These are phyloP conservation scores for Baorangia bicolor DNA, from an alignment of 768 basidiomycete genomes.

Conservation along the genomic window DNA sequence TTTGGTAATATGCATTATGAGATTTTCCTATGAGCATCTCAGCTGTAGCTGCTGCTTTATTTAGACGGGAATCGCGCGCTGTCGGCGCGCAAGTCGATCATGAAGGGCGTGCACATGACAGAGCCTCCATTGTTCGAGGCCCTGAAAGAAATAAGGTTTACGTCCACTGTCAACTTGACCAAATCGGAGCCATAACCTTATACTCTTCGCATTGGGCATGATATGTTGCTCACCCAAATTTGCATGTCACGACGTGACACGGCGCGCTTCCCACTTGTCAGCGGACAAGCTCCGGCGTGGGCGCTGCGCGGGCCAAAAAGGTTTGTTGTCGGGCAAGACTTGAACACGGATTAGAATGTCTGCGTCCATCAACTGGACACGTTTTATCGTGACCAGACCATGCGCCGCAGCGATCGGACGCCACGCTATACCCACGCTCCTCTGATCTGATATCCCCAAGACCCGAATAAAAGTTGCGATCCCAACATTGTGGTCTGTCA, in stretches of 20 bases:
- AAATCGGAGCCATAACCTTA: conserved; percentile 9
- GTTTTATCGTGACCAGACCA: conserved; percentile 9
- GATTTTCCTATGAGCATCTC: no score
- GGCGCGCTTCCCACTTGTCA: background rate
- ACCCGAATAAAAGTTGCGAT: background rate
- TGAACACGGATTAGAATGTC: background rate
- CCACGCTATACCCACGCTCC: background rate
- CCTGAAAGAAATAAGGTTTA: conserved; percentile 1
- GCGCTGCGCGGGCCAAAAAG: background rate
- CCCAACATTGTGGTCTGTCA: no score
- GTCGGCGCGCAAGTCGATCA: conserved; percentile 21
- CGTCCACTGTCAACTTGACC: background rate
- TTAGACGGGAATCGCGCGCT: background rate
- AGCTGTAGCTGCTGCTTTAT: background rate
- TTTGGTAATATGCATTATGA: no score
- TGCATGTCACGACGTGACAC: background rate
- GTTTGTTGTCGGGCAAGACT: background rate
- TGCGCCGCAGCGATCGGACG: conserved; percentile 2
- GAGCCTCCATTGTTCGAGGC: conserved; percentile 19
- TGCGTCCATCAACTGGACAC: conserved; percentile 18
- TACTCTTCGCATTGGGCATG: background rate
- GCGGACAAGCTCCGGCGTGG: conserved; percentile 12
- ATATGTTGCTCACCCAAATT: background rate
- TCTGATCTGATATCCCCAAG: background rate
- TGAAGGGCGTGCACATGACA: conserved; percentile 15